Conservation (phyloP, 2,329 filamentous ascomycete genomes). For the Ophiostoma sp. region DNA sequence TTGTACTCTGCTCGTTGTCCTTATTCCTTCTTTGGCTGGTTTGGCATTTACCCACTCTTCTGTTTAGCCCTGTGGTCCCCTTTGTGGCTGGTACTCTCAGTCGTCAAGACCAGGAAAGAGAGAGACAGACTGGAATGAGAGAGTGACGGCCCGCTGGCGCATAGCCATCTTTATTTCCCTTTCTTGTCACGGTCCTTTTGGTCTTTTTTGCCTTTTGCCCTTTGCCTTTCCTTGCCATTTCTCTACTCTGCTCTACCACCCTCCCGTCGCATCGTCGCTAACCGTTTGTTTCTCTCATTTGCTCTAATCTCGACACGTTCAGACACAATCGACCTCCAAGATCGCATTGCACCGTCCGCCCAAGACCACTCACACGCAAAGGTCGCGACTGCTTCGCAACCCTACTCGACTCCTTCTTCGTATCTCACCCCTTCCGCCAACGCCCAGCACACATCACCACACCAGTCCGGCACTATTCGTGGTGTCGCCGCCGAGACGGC, state of each 20-base stretch:
- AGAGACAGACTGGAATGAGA: slow-evolving; percentile 16
- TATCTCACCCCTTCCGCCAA: slow-evolving; percentile 20
- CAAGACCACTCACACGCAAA: slow-evolving; percentile 66
- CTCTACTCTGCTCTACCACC: slow-evolving; percentile 8
- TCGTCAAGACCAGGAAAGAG: slow-evolving; percentile 14
- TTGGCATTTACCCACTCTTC: slow-evolving; percentile 23
- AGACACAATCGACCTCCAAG: slow-evolving; percentile 96
- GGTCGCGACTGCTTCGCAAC: slow-evolving; percentile 44
- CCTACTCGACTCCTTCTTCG: slow-evolving; percentile 37
- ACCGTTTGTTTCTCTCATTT: slow-evolving; percentile 22
- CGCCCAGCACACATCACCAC: slow-evolving; percentile 55
- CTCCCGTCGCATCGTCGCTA: slow-evolving; percentile 27
- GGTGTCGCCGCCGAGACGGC: slow-evolving; percentile 71
- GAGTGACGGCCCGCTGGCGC: slow-evolving; percentile 16
- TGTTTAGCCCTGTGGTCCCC: slow-evolving; percentile 21
- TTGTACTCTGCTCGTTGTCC: not conserved
- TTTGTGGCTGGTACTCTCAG: slow-evolving; percentile 20
- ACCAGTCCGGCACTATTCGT: slow-evolving; percentile 80
- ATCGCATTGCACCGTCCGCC: slow-evolving; percentile 73
- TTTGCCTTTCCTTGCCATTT: not conserved
- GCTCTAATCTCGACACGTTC: slow-evolving; percentile 19
- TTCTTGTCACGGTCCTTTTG: not conserved
- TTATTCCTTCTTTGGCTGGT: slow-evolving; percentile 14
- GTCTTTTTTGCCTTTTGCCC: not conserved
- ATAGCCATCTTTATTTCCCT: slow-evolving; percentile 13